Base-by-base conservation (phyloP, 345 rosid genomes). In the Melastoma malabathricum region DNA sequence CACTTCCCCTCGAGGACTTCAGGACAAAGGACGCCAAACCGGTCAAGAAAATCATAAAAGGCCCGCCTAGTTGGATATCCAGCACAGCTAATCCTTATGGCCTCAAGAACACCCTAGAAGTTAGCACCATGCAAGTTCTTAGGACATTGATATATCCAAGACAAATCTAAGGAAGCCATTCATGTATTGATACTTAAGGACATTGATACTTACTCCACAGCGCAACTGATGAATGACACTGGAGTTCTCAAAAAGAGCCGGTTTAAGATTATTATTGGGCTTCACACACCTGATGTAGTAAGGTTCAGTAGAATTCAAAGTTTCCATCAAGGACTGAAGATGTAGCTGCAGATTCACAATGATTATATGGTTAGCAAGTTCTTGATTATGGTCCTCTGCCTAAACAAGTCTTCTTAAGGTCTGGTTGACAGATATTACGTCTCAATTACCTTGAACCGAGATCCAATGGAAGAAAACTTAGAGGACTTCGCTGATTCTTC, bases 211-310 rank as follows among this genome's bases (percentile, higher is more conserved):
- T 70, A 92, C 98, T 67, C 98, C 98, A 70, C 98, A 87, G 31
- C 98, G 96, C 68, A 92, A 68, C 69, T 92, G 98, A 55, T 92
- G 98, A 62, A 92, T 80, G 71, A 92, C 70, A 64, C 80, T 92
- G 64, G 55, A 52, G 62, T 92, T 87, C 79, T 92, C 98, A 71
- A 92, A 87, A 61, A 92, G 74, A 44, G 80, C 77, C 63, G 98
- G 98, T 63, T 84, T 87, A 20, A 87, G 79, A 52, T 58, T 75
- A 77, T 82, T 80, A 68, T 92, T 92, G 17, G 98, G 98, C 81
- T 92, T 92, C 73, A 92, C 95, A 59, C 98, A 92, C 82, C 98
- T 77, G 72, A 92, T 86, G 79, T 92, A 92, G 69, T 92, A 96
- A 59, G 98, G 98, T 68, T 84, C 95, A 20, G 95, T 92, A 13